These are phyloP conservation scores for Pleurotus tuber-regium DNA, from an alignment of 768 basidiomycete species.

Conservation along the genomic window DNA sequence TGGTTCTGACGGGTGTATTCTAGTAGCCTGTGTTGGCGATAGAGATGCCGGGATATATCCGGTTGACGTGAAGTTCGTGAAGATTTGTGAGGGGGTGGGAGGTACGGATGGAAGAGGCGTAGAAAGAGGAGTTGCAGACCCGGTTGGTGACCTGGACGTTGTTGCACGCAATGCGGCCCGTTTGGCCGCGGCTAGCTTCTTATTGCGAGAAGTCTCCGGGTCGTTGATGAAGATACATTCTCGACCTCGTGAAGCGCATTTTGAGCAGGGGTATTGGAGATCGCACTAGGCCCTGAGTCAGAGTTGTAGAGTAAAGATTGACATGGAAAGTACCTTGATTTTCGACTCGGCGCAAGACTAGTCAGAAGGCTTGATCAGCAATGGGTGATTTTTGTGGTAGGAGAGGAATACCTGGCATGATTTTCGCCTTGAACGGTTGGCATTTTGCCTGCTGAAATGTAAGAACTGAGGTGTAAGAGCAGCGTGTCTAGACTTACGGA, in stretches of 20 bases:
- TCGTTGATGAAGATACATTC: slow-evolving; percentile 63
- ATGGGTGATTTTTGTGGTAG: too few relatives aligned
- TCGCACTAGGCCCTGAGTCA: slow-evolving; percentile 39
- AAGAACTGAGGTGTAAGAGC: too few relatives aligned
- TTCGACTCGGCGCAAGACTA: slow-evolving; percentile 73
- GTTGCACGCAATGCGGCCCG: slow-evolving; percentile 21
- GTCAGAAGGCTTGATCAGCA: slow-evolving; percentile 4
- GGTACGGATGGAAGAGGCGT: slow-evolving; percentile 2
- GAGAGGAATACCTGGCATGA: slow-evolving; percentile 53
- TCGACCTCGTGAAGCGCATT: slow-evolving; percentile 59
- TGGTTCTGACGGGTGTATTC: background rate
- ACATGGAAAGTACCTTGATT: slow-evolving; percentile 37
- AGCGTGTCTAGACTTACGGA: slow-evolving; percentile 52
- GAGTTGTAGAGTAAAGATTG: background rate
- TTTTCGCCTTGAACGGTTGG: slow-evolving; percentile 59
- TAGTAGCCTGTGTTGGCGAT: background rate
- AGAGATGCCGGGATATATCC: background rate
- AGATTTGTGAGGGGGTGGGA: slow-evolving; percentile 41
- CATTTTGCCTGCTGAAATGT: slow-evolving; percentile 38
- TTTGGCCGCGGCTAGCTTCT: slow-evolving; percentile 31
- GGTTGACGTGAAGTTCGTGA: slow-evolving; percentile 28
- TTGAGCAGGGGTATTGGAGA: slow-evolving; percentile 63
- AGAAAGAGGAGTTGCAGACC: background rate
- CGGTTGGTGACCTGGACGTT: background rate
- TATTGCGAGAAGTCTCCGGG: slow-evolving; percentile 39